These are phyloP conservation scores for Eucalyptus marginata DNA, from an alignment of 345 rosid genomes.

Conservation along the genomic window DNA sequence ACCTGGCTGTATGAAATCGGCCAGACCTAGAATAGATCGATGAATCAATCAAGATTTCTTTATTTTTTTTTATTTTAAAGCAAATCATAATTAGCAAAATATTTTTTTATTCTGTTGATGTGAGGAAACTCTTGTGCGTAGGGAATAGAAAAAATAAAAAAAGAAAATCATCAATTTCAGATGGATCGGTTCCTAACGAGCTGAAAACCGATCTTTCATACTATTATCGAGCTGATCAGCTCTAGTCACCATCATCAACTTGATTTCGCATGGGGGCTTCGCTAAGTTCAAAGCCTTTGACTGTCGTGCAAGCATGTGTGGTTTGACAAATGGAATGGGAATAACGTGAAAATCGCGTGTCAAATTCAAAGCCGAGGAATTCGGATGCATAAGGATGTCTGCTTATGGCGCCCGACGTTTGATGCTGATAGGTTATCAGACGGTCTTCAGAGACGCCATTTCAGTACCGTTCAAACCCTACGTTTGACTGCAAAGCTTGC, in stretches of 20 bases:
- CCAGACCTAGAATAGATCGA: too few relatives aligned
- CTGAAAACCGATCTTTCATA: too few relatives aligned
- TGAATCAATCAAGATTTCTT: neutral
- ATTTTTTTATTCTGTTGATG: too few relatives aligned
- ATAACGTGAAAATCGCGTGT: neutral
- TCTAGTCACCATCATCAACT: neutral
- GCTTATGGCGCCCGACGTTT: neutral
- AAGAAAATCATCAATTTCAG: too few relatives aligned
- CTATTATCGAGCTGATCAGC: neutral
- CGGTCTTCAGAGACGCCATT: neutral
- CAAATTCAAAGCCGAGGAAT: neutral
- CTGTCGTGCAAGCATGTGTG: neutral
- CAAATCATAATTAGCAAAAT: too few relatives aligned
- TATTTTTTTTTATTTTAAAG: neutral
- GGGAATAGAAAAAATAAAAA: neutral
- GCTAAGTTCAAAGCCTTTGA: neutral
- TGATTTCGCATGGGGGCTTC: neutral
- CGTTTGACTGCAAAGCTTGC: neutral
- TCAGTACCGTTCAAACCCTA: neutral
- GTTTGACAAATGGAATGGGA: neutral
- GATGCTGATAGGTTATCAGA: neutral
- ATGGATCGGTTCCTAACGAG: neutral
- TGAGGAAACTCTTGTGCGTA: too few relatives aligned
- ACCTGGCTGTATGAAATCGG: neutral
- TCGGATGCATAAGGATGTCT: neutral